Conservation (phyloP, 169 alveolate genomes). For the Plasmodium vinckei region DNA sequence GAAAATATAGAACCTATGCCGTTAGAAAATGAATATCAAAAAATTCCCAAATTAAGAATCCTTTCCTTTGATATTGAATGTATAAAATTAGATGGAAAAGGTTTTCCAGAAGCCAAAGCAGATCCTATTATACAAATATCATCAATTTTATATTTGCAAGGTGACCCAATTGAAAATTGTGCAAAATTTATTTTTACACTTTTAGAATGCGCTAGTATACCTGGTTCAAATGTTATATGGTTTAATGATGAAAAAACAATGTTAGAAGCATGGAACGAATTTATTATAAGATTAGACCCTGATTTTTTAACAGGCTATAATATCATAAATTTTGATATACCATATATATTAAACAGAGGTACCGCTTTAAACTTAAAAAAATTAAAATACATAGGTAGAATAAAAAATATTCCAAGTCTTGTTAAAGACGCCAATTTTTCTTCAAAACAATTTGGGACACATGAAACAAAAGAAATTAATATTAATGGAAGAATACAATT, state of each 20-base stretch:
- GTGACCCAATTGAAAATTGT: constrained; percentile 77
- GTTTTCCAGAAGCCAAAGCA: constrained; percentile 95
- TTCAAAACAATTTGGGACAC: constrained; percentile 93
- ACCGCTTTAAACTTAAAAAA: constrained; percentile 88
- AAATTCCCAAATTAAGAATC: constrained; percentile 52
- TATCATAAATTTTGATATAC: constrained; percentile 97
- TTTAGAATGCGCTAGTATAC: constrained; percentile 89
- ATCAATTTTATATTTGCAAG: constrained; percentile 88
- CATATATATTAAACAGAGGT: constrained; percentile 96
- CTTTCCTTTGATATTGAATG: constrained; percentile 88
- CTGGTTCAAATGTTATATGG: constrained; percentile 90
- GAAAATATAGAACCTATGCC: constrained; percentile 85
- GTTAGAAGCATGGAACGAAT: constrained; percentile 91
- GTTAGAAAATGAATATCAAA: constrained; percentile 39
- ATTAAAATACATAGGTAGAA: constrained; percentile 88
- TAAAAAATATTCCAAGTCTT: constrained; percentile 81
- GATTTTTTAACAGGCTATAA: constrained; percentile 98
- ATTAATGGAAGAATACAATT: constrained; percentile 97
- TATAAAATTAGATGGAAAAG: constrained; percentile 91
- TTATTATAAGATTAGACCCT: constrained; percentile 92
- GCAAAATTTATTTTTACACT: constrained; percentile 87
- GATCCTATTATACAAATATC: constrained; percentile 98
- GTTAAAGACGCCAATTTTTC: constrained; percentile 91
- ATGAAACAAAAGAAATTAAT: constrained; percentile 93
- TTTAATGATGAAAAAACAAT: constrained; percentile 85